phyloP scores from a whole-genome alignment of 2,329 filamentous ascomycete species.

The Pseudogymnoascus sp. region DNA sequence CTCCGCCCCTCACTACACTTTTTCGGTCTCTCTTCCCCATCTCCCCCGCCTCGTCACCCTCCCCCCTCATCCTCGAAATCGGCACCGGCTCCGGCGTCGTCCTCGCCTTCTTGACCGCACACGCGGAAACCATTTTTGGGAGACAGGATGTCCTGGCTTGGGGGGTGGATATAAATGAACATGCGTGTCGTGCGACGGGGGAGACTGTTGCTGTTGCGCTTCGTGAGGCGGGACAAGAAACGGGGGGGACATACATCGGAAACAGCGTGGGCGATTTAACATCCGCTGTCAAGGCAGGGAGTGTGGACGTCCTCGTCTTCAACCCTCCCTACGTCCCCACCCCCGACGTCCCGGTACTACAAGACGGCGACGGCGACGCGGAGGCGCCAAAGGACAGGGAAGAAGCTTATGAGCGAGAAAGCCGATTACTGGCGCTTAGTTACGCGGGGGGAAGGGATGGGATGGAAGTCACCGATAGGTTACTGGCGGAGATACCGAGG shows the following conservation, averaged over 20 bases:
- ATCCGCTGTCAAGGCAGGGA: constrained; percentile 45
- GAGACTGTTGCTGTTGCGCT: constrained; percentile 53
- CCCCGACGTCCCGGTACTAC: constrained; percentile 54
- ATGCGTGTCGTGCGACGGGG: constrained; percentile 69
- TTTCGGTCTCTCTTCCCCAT: constrained; percentile 53
- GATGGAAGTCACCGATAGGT: constrained; percentile 83
- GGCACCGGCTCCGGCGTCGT: constrained; percentile 90
- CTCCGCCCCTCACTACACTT: constrained; percentile 57
- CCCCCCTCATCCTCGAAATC: constrained; percentile 69
- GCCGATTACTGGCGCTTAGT: constrained; percentile 71
- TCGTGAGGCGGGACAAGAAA: constrained; percentile 28
- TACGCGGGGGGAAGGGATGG: constrained; percentile 85
- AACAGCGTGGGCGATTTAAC: constrained; percentile 63
- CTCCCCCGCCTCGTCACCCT: constrained; percentile 28
- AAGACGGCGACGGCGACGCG: constrained; percentile 18
- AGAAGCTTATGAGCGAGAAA: constrained; percentile 64
- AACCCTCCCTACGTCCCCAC: constrained; percentile 97
- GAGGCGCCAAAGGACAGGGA: constrained; percentile 23
- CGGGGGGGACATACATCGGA: constrained; percentile 47
- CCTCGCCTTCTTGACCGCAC: constrained; percentile 75
- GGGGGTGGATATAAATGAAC: constrained; percentile 75
- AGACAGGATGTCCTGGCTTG: constrained; percentile 60
- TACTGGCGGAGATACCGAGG: constrained; percentile 60
- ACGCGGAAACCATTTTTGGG: constrained; percentile 65
- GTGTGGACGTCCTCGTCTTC: constrained; percentile 81